Evolutionary conservation across 345 rosid genomes (phyloP).

Genomic region (Eucalyptus lansdowneana): DNA sequence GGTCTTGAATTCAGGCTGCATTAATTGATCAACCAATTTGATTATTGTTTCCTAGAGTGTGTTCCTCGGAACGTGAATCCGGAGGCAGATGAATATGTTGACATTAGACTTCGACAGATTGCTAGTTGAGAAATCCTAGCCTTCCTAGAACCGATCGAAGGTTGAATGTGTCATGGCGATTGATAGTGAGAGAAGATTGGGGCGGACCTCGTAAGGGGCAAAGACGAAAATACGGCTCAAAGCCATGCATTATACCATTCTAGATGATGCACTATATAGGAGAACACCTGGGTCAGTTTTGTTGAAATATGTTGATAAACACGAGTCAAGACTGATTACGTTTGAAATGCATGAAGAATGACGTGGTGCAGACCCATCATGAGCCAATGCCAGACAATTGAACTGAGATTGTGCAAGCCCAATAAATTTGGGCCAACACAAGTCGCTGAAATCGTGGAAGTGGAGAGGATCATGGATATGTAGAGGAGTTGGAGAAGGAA

Average conservation of each 20-base stretch:
- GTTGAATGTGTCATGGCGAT: neutral
- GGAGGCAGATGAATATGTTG: neutral
- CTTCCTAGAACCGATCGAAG: neutral
- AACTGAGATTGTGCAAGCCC: neutral
- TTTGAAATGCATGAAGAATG: neutral
- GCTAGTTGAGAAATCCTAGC: neutral
- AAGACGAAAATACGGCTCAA: neutral
- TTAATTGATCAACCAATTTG: neutral
- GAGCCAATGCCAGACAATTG: neutral
- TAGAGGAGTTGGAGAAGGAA: too few species aligned
- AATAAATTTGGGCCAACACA: neutral
- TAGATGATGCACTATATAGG: neutral
- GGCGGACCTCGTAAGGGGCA: neutral
- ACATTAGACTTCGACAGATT: neutral
- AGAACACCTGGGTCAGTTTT: neutral
- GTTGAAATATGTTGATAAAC: neutral
- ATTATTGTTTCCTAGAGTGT: neutral
- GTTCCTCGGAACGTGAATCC: neutral
- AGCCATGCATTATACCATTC: neutral
- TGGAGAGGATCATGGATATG: neutral
- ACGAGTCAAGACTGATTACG: neutral
- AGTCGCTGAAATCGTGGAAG: neutral
- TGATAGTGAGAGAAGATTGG: neutral
- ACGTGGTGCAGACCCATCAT: neutral
- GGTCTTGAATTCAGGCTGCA: too few species aligned